Evolutionary conservation across 2,329 filamentous ascomycete genomes (phyloP).

Genomic region (Diaporthe vexans): DNA sequence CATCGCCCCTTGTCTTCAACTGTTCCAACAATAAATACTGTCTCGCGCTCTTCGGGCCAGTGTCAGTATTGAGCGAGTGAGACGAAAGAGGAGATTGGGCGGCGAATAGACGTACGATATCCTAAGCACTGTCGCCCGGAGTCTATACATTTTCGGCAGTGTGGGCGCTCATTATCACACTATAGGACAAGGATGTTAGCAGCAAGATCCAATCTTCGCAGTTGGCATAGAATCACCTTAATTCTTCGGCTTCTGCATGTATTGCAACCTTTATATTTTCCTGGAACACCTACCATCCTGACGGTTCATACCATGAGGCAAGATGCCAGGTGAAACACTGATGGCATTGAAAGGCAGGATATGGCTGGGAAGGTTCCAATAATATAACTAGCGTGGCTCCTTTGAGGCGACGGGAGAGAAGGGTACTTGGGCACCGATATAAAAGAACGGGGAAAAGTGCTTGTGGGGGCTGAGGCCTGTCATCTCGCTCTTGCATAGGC

Average conservation of each 20-base stretch:
- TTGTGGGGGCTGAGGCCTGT: constrained; percentile 32
- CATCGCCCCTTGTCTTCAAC: constrained; percentile 67
- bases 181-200: constrained; percentile 46
- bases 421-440: constrained; percentile 25
- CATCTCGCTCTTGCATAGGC: constrained; percentile 20
- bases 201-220: neutral
- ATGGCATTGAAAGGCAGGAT: neutral
- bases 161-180: constrained; percentile 74
- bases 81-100: neutral
- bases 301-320: constrained; percentile 19
- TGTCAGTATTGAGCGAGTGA: constrained; percentile 8
- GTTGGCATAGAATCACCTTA: constrained; percentile 59
- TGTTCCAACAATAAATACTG: constrained; percentile 75
- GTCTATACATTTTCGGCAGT: constrained; percentile 71
- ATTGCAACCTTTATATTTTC: constrained; percentile 75
- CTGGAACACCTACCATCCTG: constrained; percentile 72
- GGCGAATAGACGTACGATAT: constrained; percentile 60
- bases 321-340: neutral
- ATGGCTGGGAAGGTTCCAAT: neutral
- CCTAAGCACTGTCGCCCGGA: constrained; percentile 71
- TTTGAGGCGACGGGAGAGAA: neutral
- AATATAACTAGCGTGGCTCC: neutral
- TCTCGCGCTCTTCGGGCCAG: constrained; percentile 56
- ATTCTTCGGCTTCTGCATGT: constrained; percentile 72
- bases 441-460: constrained; percentile 15